Evolutionary conservation across 495 filamentous ascomycete genomes (phyloP), one percentile per base, ranked within the genome.

Genomic region (Neurospora sp.): DNA sequence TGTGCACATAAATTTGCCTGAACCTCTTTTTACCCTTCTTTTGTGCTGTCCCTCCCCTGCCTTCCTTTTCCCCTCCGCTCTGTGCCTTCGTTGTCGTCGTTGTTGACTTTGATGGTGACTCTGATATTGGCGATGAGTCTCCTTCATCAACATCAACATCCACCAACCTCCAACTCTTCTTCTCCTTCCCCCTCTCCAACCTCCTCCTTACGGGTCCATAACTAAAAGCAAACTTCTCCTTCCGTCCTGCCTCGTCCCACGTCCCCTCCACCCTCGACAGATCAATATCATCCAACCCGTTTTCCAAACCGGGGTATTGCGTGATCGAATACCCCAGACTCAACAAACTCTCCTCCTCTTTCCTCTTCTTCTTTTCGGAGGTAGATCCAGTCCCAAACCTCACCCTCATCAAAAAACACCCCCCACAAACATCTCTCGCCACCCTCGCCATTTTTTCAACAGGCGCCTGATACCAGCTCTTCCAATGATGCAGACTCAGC

Each of bases 401-500:
- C 83, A 86, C 91, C 31, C 90, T 85, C 77, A 89, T 88, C 37
- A 91, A 82, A 71, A 90, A 89, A 71, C 88, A 88, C 41, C 87
- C 87, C 20, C 89, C 89, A 27, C 89, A 90, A 3, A 88, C 81
- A 2, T 61, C 53, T 6, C 22, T 82, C 9, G 85, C 76, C 12
- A 88, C 85, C 35, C 83, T 82, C 61, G 86, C 86, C 88, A 91
- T 91, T 75, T 86, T 83, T 70, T 86, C 84, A 6, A 90, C 81
- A 39, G 89, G 87, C 35, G 78, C 79, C 7, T 71, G 69, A 70
- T 81, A 82, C 79, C 84, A 83, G 35, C 83, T 86, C 78, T 89
- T 90, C 88, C 88, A 90, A 80, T 91, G 89, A 78, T 92, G 90
- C 69, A 92, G 80, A 70, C 86, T 88, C 38, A 90, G 78, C 27